Conservation (phyloP, 768 basidiomycete genomes). For the Xerocomellus amylosporus region DNA sequence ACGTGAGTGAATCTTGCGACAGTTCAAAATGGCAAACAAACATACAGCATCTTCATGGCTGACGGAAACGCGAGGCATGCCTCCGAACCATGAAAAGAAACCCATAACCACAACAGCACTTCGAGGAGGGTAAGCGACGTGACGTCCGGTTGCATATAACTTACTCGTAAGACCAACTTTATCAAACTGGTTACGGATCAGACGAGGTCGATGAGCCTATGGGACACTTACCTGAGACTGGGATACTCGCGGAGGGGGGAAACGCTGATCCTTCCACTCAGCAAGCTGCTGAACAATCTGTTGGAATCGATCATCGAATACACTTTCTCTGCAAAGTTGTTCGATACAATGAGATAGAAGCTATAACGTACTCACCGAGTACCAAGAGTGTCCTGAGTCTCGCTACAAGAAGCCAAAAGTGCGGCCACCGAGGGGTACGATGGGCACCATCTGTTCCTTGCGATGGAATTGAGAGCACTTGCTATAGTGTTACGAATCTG, state of each 20-base stretch:
- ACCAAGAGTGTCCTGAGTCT: constrained; percentile 53
- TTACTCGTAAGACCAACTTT: constrained; percentile 83
- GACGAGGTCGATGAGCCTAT: background rate
- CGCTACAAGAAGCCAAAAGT: constrained; percentile 55
- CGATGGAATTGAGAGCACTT: constrained; percentile 56
- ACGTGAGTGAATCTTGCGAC: constrained; percentile 4
- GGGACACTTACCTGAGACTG: constrained; percentile 61
- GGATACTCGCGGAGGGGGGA: constrained; percentile 81
- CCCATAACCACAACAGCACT: constrained; percentile 82
- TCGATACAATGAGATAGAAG: background rate
- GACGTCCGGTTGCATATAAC: constrained; percentile 6
- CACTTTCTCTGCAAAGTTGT: constrained; percentile 42
- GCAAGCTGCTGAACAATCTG: constrained; percentile 59
- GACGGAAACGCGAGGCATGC: constrained; percentile 78
- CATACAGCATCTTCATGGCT: constrained; percentile 72
- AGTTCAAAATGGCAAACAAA: constrained; percentile 23
- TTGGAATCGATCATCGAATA: constrained; percentile 55
- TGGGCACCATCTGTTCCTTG: constrained; percentile 66
- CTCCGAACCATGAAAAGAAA: constrained; percentile 69
- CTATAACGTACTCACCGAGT: constrained; percentile 44
- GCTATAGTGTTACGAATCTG: constrained; percentile 73
- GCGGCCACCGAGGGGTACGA: constrained; percentile 53
- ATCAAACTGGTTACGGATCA: constrained; percentile 60
- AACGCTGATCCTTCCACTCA: constrained; percentile 68
- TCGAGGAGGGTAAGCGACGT: constrained; percentile 19